Evolutionary conservation across 2,329 filamentous ascomycete genomes (phyloP), one percentile per base, ranked within the genome.

Genomic region (Diplodia mutila): DNA sequence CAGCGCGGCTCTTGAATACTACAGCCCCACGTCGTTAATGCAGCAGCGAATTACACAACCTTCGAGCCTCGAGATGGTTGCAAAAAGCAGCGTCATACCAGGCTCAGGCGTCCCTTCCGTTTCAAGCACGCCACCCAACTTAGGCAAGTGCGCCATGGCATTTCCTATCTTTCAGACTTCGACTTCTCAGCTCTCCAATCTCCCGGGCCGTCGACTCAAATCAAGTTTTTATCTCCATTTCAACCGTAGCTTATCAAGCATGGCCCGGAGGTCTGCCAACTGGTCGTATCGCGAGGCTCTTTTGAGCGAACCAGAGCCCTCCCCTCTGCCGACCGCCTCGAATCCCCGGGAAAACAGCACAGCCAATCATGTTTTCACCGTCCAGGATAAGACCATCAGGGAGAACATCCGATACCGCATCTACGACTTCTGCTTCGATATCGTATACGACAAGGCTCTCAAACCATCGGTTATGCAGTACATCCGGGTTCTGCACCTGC

Each of bases 391-490:
- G 7, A 4, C 5, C 2, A 37, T 51, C 46, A 63, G 59, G 16
- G 42, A 46, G n/a, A 64, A 52, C 11, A 37, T 65, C 61, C 29
- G 61, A 53, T 51, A 53, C 32, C 48, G 42, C 7, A 53, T 65
- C 37, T 65, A 53, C 23, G 61, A 65, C 51, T 53, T 14, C 21
- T 53, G 29, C 32, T 65, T 65, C 61, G 48, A 53, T 11, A 42
- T 65, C 27, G 25, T 21, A 23, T 65, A 65, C 49, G 59, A 63
- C 29, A 8, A 49, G 25, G 27, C 23, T 5, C 42, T n/a, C 21
- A 51, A n/a, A 2, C 46, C 59, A 1, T 27, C 49, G 9, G 16
- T 63, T 3, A 42, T 27, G 37, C 61, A 54, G 37, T 39, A 54
- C 51, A 65, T 65, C 61, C 11, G 61, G 14, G 23, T 27, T 9